Conservation (phyloP, 2,329 filamentous ascomycete species). For the Epichloe sibirici region DNA sequence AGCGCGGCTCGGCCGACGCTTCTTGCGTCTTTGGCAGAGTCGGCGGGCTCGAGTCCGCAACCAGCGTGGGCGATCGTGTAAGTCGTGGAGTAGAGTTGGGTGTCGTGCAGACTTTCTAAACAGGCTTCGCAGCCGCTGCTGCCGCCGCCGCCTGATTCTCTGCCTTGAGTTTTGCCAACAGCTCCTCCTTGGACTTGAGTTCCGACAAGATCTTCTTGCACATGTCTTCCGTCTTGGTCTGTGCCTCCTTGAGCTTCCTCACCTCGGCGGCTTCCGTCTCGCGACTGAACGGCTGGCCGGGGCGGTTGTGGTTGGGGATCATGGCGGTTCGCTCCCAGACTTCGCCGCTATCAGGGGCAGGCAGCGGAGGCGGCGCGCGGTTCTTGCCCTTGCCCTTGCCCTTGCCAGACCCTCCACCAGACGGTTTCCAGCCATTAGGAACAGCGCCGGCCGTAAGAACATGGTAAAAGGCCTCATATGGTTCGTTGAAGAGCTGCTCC, state of each 20-base stretch:
- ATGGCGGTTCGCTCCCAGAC: conserved; percentile 59
- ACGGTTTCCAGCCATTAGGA: conserved; percentile 30
- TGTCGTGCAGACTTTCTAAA: conserved; percentile 12
- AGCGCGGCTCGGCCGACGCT: neutral
- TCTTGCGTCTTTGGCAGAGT: neutral
- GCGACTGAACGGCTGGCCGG: conserved; percentile 60
- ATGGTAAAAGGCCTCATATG: conserved; percentile 84
- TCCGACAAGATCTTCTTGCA: conserved; percentile 44
- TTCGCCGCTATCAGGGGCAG: conserved; percentile 30
- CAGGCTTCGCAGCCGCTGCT: conserved; percentile 16
- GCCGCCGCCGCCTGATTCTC: conserved; percentile 40
- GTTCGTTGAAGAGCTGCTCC: conserved; percentile 94
- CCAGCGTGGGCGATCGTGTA: neutral
- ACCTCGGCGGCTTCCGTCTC: conserved; percentile 56
- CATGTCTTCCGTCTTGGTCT: conserved; percentile 50
- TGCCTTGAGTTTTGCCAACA: conserved; percentile 47
- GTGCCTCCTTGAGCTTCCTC: conserved; percentile 49
- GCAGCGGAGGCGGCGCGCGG: conserved; percentile 26
- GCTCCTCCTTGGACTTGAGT: conserved; percentile 52
- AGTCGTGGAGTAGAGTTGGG: neutral
- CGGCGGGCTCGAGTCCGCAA: neutral
- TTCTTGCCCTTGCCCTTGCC: conserved; percentile 40
- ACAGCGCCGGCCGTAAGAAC: conserved; percentile 64
- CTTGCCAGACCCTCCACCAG: conserved; percentile 32
- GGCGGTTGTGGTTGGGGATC: conserved; percentile 55